Evolutionary conservation across 2,329 filamentous ascomycete species (phyloP).

Genomic region (Trichoderma atroviride): DNA sequence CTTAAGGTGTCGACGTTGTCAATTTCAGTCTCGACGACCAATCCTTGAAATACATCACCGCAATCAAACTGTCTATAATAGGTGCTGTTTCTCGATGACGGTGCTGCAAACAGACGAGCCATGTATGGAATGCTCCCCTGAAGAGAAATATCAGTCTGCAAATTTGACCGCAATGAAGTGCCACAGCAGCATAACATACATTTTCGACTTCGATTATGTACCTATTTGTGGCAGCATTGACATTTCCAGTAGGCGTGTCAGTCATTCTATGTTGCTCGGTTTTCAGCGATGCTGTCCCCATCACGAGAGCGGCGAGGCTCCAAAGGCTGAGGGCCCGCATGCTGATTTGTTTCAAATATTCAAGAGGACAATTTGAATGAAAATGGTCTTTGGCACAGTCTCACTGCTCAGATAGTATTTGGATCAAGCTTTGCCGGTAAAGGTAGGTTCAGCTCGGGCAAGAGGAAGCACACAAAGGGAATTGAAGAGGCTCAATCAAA

Average conservation of each 20-base stretch:
- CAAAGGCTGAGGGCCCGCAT: constrained; percentile 19
- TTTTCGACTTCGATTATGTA: constrained; percentile 34
- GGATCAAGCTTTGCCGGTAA: not conserved
- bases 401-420: too few relatives aligned
- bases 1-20: constrained; percentile 41
- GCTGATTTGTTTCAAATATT: not conserved
- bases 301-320: not conserved
- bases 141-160: not conserved
- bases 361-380: not conserved
- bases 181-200: constrained; percentile 17
- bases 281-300: not conserved
- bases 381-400: not conserved
- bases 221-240: constrained; percentile 30
- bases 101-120: constrained; percentile 31
- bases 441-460: too few relatives aligned
- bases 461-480: not conserved
- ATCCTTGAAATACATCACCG: constrained; percentile 41
- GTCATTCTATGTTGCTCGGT: not conserved
- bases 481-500: not conserved
- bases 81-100: constrained; percentile 5
- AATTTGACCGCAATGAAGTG: not conserved
- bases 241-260: not conserved
- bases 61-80: constrained; percentile 40
- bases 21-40: constrained; percentile 38
- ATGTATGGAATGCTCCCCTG: constrained; percentile 27